Evolutionary conservation across 352 stramenopile species (phyloP), one percentile per base, ranked within the genome.

Genomic region (Thalassiosira hispida): DNA sequence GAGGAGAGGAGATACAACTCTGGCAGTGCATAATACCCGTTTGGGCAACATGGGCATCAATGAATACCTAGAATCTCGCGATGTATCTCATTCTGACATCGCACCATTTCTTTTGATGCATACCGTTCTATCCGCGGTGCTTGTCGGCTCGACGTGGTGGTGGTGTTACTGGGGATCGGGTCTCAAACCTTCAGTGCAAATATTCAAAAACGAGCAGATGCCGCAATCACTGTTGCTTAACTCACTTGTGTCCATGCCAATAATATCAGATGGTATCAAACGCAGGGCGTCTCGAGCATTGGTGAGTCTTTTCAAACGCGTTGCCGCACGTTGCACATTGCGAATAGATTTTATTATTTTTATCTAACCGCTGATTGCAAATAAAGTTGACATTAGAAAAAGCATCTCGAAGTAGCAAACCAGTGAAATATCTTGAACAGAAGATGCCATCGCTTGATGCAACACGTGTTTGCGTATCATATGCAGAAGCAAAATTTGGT

Each of bases 401-500:
- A 25, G 46, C 65, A 64, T 77, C 73, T 18, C 56, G 38, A 3
- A 72, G 76, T 55, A 73, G 65, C 59, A 76, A 72, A 77, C 35
- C 51, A 16, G 66, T 81, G 25, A 51, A 70, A 57, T 70, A 60
- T 27, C 23, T 77, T 38, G 60, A 77, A 33, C 27, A 33, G 51
- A 84, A 66, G 38, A 65, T 80, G 22, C 63, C 76, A 31, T 76
- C 61, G 0, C 12, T 84, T 2, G 77, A 84, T 71, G 66, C 70
- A 67, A 65, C 64, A 20, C 70, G 60, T 14, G 20, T 84, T 0
- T 68, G 61, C 49, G 44, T 77, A 1, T 84, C 77, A 8, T 84
- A 74, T 29, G 71, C 73, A 16, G 77, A 84, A 42, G 77, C 77
- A 27, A 84, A 84, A 66, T 49, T 84, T 23, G 70, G 70, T 51